Evolutionary conservation across 805 yeast genomes (phyloP), one percentile per base, ranked within the genome.

Genomic region (Wickerhamiella vanderwaltii): DNA sequence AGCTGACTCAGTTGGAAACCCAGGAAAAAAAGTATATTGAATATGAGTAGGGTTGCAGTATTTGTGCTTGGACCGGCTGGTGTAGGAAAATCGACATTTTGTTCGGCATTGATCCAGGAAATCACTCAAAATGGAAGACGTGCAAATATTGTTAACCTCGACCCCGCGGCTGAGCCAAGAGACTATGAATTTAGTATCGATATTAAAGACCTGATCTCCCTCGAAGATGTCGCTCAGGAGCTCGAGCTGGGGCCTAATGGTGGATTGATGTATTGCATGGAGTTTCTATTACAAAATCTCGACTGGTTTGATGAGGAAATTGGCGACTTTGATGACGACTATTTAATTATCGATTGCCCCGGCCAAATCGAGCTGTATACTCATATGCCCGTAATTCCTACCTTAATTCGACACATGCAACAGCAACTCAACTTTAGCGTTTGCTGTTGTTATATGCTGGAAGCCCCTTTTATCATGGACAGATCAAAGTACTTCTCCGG

Each of bases 261-360:
- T 37, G 96, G 93, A 0, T 63, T 91, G 37, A 67, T 91, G 24
- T 91, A 87, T 60, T 91, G 97, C 56, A 88, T 91, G 58, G 97
- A 91, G 63, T 65, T 87, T 56, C 66, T 91, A 25, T 60, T 91
- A 55, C 75, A 87, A 33, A 91, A 91, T 55, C 58, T 91, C 46
- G 99, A 91, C 63, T 91, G 99, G 99, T 64, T 91, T 24, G 98
- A 88, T 52, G 96, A 88, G 52, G 95, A 88, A 56, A 80, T 91
- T 45, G 98, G 98, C 13, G 97, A 91, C 48, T 91, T 68, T 57
- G 87, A 82, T 52, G 97, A 91, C 56, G 98, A 91, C 54, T 88
- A 84, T 54, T 66, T 85, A 9, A 66, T 85, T 3, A 83, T 85
- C 61, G 95, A 85, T 59, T 83, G 94, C 56, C 91, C 93, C 1